phyloP scores from a whole-genome alignment of 2,329 filamentous ascomycete genomes.

The Orbilia quercus region DNA sequence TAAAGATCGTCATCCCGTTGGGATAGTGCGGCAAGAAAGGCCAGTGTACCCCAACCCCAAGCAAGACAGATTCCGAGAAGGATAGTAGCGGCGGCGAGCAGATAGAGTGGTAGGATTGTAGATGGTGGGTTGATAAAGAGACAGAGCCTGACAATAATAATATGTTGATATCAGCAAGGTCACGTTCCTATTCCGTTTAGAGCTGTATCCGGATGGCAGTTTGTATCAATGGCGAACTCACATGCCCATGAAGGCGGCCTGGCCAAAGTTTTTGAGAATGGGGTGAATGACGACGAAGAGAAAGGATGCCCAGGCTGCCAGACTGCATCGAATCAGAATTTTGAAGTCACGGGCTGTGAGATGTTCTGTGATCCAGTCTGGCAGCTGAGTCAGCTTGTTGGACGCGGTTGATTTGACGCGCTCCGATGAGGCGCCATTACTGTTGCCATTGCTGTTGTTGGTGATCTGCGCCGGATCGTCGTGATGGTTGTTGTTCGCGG shows the following conservation, averaged over 20 bases:
- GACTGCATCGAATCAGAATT: constrained; percentile 65
- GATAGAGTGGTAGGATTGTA: constrained; percentile 65
- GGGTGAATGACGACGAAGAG: constrained; percentile 67
- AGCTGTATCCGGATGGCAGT: too few relatives aligned
- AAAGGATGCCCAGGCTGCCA: constrained; percentile 65
- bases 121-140: constrained; percentile 66
- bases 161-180: not conserved
- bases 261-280: constrained; percentile 63
- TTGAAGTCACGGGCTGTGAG: constrained; percentile 67
- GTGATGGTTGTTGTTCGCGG: constrained; percentile 1
- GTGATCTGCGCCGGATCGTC: constrained; percentile 5
- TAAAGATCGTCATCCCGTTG: constrained; percentile 64
- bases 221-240: too few relatives aligned
- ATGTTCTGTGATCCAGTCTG: constrained; percentile 63
- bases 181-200: too few relatives aligned
- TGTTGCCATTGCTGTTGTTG: not conserved
- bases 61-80: constrained; percentile 66
- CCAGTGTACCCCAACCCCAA: constrained; percentile 67
- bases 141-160: constrained; percentile 60
- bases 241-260: constrained; percentile 65
- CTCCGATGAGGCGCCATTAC: not conserved
- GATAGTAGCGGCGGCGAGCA: constrained; percentile 65
- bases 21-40: constrained; percentile 67
- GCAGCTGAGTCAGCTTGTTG: constrained; percentile 22
- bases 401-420: not conserved